These are phyloP conservation scores for Candida schatavii DNA, from an alignment of 805 yeast species.

Conservation along the genomic window DNA sequence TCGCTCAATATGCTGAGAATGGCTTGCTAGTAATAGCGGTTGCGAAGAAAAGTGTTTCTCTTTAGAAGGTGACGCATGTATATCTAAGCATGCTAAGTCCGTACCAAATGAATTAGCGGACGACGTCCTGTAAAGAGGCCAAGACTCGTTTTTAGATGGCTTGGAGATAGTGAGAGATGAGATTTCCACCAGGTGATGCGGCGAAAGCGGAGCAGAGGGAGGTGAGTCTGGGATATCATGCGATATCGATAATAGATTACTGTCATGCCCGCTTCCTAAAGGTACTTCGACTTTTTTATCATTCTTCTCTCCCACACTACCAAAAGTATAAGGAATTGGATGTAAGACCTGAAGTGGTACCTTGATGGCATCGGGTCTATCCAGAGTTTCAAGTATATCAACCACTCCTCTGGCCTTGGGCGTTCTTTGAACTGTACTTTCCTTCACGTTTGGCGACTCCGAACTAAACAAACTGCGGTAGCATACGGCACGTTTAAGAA, in stretches of 20 bases:
- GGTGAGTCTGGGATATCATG: conserved; percentile 41
- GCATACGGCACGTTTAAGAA: conserved; percentile 39
- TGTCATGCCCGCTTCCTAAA: neutral
- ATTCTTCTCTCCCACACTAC: neutral
- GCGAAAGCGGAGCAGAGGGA: conserved; percentile 42
- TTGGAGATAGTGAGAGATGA: neutral
- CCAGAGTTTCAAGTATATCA: neutral
- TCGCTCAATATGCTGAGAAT: neutral
- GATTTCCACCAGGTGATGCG: conserved; percentile 15
- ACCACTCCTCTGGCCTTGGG: too few relatives aligned
- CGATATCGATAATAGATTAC: conserved; percentile 7
- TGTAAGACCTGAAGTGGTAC: neutral
- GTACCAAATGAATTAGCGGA: conserved; percentile 24
- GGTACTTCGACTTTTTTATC: neutral
- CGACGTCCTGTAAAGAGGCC: conserved; percentile 13
- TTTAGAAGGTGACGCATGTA: conserved; percentile 7
- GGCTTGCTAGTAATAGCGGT: neutral
- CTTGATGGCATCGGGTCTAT: neutral
- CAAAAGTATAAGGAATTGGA: neutral
- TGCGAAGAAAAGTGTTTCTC: neutral
- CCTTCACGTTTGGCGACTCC: neutral
- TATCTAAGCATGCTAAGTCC: conserved; percentile 29
- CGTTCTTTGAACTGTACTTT: neutral
- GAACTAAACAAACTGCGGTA: conserved; percentile 38
- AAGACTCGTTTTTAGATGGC: conserved; percentile 4